A percentile compares a stretch with the other conserved stretches of the same genome.
phyloP scores from a whole-genome alignment of 1,139 yeast genomes.

The Yamadazyma diddensiae region DNA sequence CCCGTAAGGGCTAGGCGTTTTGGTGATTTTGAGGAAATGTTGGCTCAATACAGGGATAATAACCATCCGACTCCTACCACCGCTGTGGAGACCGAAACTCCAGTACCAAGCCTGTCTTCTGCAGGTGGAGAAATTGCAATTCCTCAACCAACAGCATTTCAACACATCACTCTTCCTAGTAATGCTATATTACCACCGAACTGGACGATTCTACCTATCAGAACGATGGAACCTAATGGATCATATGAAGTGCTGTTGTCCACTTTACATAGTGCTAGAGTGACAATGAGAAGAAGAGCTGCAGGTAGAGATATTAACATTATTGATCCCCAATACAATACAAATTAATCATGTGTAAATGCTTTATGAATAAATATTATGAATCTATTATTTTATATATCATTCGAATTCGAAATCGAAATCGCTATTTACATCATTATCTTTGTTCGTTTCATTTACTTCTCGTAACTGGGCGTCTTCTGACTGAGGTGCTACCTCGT shows the following conservation, averaged over 20 bases:
- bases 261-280: slow-evolving; percentile 14
- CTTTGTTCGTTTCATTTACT: background rate
- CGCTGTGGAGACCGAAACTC: background rate
- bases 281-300: slow-evolving; percentile 13
- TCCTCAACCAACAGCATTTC: slow-evolving; percentile 7
- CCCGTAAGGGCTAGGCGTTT: slow-evolving; percentile 3
- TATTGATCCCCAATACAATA: slow-evolving; percentile 14
- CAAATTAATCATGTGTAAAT: background rate
- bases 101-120: background rate
- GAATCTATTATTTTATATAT: too few species aligned
- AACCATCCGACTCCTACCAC: background rate
- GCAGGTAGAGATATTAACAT: slow-evolving; percentile 13
- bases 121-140: background rate
- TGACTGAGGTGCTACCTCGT: slow-evolving; percentile 9
- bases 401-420: slow-evolving; percentile 34
- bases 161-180: slow-evolving; percentile 22
- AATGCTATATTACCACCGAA: slow-evolving; percentile 33
- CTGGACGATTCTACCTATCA: slow-evolving; percentile 33
- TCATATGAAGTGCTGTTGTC: slow-evolving; percentile 23
- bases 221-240: slow-evolving; percentile 8
- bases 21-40: slow-evolving; percentile 8
- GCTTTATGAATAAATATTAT: slow-evolving; percentile 1
- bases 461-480: background rate
- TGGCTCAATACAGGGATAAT: slow-evolving; percentile 1
- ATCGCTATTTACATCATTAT: slow-evolving; percentile 7